Base-by-base conservation (phyloP, 2,329 filamentous ascomycete genomes). In the Westerdykella aurantiaca region DNA sequence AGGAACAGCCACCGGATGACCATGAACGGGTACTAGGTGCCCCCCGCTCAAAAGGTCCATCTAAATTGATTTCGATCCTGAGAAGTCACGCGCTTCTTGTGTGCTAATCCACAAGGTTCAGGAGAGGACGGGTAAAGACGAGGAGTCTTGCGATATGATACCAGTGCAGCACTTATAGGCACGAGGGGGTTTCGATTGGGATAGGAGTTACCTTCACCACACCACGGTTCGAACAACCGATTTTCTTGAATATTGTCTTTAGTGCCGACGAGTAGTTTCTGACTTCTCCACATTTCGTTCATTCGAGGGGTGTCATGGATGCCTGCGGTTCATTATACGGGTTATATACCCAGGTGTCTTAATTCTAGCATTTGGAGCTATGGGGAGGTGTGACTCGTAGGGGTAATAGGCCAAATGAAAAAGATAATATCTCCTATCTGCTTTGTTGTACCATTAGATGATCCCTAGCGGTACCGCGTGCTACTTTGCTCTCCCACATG, bases 1-100 rank as follows among this genome's bases (percentile, higher is more conserved):
- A 83, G 91, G 70, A 89, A 86, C 80, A 96, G 90, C 59, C 90
- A 97, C 78, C 83, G 93, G 69, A 88, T 93, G 83, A 94, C 89
- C 57, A 95, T 97, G 89, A 98, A 97, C 74, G 93, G 93, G 71
- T 96, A 97, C 78, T 96, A 90, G 60, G 58, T 60, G 42, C 53
- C 55, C 44, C 58, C 61, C 34, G 53, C 52, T 44, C 58, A 63
- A 12, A 16, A 18, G 13, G n/a, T 35, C 17, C 33, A 9, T 35
- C 17, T 11, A 12, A 11, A 38, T 13, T 22, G 39, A 14, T 12
- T 12, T 29, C 25, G 25, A 29, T 29, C 4, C 7, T 10, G 25
- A 29, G 25, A 7, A 29, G 25, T 29, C 41, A 23, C 22, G 21
- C n/a, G 40, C 25, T 42, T n/a, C 18, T n/a, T 22, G 18, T 37